phyloP scores from a whole-genome alignment of 352 stramenopile genomes.

The Nothophytophthora sp. region DNA sequence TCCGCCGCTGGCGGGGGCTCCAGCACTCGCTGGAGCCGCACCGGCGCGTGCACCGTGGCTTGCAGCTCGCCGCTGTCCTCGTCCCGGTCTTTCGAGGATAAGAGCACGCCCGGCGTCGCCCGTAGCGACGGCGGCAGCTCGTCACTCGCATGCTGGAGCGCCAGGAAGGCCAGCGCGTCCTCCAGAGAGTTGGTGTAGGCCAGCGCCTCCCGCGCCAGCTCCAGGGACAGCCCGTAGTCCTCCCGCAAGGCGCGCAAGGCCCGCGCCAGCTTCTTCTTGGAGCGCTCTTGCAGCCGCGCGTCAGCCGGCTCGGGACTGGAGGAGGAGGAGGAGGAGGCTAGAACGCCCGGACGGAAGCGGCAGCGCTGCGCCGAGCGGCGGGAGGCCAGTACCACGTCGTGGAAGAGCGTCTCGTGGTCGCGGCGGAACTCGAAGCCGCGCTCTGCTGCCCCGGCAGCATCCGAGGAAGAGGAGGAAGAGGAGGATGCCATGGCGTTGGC shows the following conservation, averaged over 20 bases:
- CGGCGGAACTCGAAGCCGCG: constrained; percentile 59
- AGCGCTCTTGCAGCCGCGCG: constrained; percentile 44
- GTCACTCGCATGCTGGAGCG: constrained; percentile 57
- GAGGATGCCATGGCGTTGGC: too few species aligned
- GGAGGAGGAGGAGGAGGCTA: constrained; percentile 4
- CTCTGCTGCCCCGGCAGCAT: constrained; percentile 6
- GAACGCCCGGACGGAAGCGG: constrained; percentile 54
- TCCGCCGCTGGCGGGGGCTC: background rate
- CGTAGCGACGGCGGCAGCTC: constrained; percentile 49
- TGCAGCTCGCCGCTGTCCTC: constrained; percentile 27
- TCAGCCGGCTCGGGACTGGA: constrained; percentile 24
- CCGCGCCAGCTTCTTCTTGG: constrained; percentile 55
- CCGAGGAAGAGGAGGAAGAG: too few species aligned
- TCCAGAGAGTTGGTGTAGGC: constrained; percentile 65
- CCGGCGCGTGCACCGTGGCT: constrained; percentile 29
- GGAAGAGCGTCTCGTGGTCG: constrained; percentile 52
- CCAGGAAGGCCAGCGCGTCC: constrained; percentile 66
- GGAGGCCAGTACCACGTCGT: constrained; percentile 34
- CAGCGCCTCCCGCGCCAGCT: constrained; percentile 40
- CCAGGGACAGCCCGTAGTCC: constrained; percentile 43
- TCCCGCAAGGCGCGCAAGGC: constrained; percentile 46
- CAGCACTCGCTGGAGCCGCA: constrained; percentile 1
- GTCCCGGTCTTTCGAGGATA: constrained; percentile 5
- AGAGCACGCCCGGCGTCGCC: constrained; percentile 20
- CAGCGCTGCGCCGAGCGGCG: constrained; percentile 32